Evolutionary conservation across 768 basidiomycete genomes (phyloP), one percentile per base, ranked within the genome.

Genomic region (Grammothele lineata): DNA sequence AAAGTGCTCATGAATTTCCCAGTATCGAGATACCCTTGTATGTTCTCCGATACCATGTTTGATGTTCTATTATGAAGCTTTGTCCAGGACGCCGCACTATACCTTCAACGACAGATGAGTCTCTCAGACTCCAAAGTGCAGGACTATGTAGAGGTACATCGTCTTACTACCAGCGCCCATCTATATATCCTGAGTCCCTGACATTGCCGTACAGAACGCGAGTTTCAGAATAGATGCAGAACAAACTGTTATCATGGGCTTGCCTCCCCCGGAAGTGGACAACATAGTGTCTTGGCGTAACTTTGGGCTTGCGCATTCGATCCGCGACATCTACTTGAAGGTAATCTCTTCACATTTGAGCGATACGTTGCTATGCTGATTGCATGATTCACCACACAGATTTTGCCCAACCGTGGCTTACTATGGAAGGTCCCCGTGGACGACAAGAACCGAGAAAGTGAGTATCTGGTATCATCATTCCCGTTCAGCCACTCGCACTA

Each of bases 11-110:
- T n/a, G 27, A 7, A 14, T 30, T 30, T 30, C 8, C 12, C 39
- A 75, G 73, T 74, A 74, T 51, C 65, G 65, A 40, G 75, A 73
- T 48, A 66, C 72, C 19, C 50, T 64, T 35, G 70, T 73, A 45
- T 40, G 57, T 35, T 18, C 9, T 33, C 30, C 35, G 26, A 47
- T n/a, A 14, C 25, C 25, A 41, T 11, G 9, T 36, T 12, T 22
- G 17, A 12, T 5, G 5, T 4, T 10, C 6, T 12, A 2, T 25
- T 19, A 30, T 40, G 2, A 21, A n/a, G 30, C 2, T 10, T 27
- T 14, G 14, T n/a, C 3, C 43, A 76, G 75, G 71, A 76, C 36
- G 73, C 74, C 1, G 66, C 70, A 0, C 30, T 65, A 24, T 77
- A 77, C 43, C 55, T 74, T 2, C 70, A 73, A 48, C 63, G 65